These are phyloP conservation scores for Dissoconium aciculare DNA, from an alignment of 2,329 filamentous ascomycete genomes.

Conservation along the genomic window DNA sequence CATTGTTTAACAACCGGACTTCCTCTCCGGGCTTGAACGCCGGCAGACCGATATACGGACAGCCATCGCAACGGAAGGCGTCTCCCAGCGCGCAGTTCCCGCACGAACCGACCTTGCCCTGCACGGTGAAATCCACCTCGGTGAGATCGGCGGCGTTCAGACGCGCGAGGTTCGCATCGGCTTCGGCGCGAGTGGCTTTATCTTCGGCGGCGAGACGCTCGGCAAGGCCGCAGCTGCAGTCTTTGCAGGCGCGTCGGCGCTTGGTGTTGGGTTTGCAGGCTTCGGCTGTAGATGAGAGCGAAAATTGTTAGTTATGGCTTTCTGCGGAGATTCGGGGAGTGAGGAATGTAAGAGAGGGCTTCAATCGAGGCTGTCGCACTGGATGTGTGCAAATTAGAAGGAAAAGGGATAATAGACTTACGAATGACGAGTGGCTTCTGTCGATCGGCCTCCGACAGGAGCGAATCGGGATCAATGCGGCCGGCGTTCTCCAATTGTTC, in stretches of 20 bases:
- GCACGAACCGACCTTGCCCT: conserved; percentile 90
- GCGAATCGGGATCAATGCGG: conserved; percentile 76
- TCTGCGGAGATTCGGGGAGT: not conserved
- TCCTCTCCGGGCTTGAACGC: conserved; percentile 97
- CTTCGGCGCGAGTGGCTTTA: conserved; percentile 46
- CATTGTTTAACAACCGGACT: conserved; percentile 72
- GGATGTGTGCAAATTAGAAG: not conserved
- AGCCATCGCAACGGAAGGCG: conserved; percentile 50
- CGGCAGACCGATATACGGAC: conserved; percentile 79
- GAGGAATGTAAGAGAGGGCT: not conserved
- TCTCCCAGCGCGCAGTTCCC: conserved; percentile 89
- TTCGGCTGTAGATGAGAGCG: conserved; percentile 40
- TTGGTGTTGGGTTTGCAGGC: conserved; percentile 85
- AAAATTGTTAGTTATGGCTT: conserved; percentile 15
- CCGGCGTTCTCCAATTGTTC: conserved; percentile 49
- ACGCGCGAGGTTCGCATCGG: conserved; percentile 47
- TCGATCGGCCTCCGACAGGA: conserved; percentile 75
- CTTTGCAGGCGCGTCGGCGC: conserved; percentile 86
- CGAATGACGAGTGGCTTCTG: conserved; percentile 63
- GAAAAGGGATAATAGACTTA: conserved; percentile 26
- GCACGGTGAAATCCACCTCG: conserved; percentile 93
- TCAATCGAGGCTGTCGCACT: too few relatives aligned
- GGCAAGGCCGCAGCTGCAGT: conserved; percentile 89
- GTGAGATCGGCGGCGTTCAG: conserved; percentile 63
- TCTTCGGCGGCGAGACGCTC: conserved; percentile 80